These are phyloP conservation scores for Irpex sp. DNA, from an alignment of 1,284 basidiomycete species.

Conservation along the genomic window DNA sequence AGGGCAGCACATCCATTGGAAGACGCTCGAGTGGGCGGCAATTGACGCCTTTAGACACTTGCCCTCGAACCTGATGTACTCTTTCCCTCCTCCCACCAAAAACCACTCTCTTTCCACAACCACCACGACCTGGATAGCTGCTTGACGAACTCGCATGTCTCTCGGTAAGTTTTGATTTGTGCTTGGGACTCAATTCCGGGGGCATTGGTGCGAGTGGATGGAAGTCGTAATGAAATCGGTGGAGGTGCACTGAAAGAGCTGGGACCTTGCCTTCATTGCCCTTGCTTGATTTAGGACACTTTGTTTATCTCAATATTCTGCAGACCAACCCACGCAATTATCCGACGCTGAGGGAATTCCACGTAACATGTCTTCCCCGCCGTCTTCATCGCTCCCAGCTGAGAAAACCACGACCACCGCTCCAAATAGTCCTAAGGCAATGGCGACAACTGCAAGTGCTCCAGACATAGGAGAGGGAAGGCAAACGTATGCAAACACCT, in stretches of 20 bases:
- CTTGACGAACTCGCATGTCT: conserved; percentile 16
- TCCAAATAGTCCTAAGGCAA: conserved; percentile 17
- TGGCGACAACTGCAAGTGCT: conserved; percentile 20
- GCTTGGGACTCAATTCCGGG: too few species aligned
- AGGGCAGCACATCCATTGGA: background rate
- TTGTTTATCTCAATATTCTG: conserved; percentile 3
- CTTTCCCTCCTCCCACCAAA: conserved; percentile 20
- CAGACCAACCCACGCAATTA: conserved; percentile 6
- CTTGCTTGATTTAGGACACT: background rate
- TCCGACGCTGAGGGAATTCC: conserved; percentile 1
- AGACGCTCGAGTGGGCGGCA: background rate
- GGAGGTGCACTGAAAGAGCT: background rate
- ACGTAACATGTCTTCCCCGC: conserved; percentile 3
- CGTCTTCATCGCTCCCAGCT: background rate
- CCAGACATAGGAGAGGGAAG: conserved; percentile 12
- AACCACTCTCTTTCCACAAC: conserved; percentile 15
- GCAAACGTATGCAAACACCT: conserved; percentile 1
- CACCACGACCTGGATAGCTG: conserved; percentile 6
- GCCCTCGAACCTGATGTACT: conserved; percentile 32
- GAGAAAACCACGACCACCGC: conserved; percentile 12
- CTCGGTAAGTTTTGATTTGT: conserved; percentile 16
- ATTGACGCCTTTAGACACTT: conserved; percentile 19
- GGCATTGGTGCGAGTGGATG: background rate
- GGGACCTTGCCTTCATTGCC: background rate
- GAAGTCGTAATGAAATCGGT: background rate